Base-by-base conservation (phyloP, 352 stramenopile genomes). In the Pythium pyrilobum region DNA sequence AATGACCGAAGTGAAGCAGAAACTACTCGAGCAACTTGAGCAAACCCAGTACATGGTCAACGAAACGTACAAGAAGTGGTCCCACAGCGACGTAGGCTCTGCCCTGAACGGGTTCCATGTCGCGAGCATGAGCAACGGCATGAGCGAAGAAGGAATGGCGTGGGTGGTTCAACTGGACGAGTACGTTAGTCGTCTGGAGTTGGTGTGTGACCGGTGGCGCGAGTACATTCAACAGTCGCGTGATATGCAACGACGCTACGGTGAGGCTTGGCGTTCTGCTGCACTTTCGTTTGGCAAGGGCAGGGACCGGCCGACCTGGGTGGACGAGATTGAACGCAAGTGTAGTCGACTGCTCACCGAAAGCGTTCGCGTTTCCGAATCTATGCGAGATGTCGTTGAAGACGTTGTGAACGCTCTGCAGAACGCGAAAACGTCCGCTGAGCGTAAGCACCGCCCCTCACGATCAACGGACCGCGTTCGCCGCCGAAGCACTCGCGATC, bases 31-130 rank as follows among this genome's bases (percentile, higher is more conserved):
- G 36, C 81, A 91, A 62, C 62, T 91, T 2, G 73, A 89, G 31
- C 72, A 91, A 42, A 91, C 81, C 0, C 81, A 89, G 62, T 82
- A 68, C 52, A 88, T 91, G 77, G 81, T 91, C 39, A 72, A 71
- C 18, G 74, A 79, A 51, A 87, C 77, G 21, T 83, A 85, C 60
- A 89, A 89, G 56, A 74, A 81, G 25, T 87, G 71, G 74, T 76
- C 74, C 21, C 65, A 84, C 32, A 87, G 72, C 33, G 69, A 75
- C 2, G 67, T 85, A 20, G 68, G 64, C 20, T 42, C 45, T 21
- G 56, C 32, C 13, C 10, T 56, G 1, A 66, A 59, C 28, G 55
- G 38, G 13, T 62, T 62, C 25, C 40, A 56, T 21, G 34, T 29
- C 5, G 20, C 10, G 20, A 52, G 41, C 36, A 46, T 12, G 2